Evolutionary conservation across 2,329 filamentous ascomycete genomes (phyloP).

Genomic region (Aspergillus arachidicola): DNA sequence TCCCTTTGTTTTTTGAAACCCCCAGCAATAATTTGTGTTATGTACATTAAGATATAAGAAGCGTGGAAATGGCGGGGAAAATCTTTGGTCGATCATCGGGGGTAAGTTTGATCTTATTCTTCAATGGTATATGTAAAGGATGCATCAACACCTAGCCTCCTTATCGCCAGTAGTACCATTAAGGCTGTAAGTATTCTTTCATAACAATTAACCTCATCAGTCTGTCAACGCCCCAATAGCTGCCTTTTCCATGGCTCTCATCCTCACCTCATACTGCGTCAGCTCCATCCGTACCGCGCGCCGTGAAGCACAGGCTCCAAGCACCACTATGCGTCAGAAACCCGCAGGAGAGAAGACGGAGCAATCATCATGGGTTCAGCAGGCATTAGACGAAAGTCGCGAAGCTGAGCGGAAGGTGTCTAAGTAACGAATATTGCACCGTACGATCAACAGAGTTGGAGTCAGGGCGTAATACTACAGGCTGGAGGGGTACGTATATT

Average conservation of each 20-base stretch:
- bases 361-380: slow-evolving; percentile 34
- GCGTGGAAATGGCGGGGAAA: slow-evolving; percentile 18
- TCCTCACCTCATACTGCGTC: slow-evolving; percentile 64
- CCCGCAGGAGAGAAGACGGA: slow-evolving; percentile 42
- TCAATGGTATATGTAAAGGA: not conserved
- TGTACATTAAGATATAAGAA: not conserved
- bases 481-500: not conserved
- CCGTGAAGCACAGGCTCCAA: slow-evolving; percentile 61
- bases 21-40: not conserved
- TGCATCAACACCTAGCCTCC: not conserved
- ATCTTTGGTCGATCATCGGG: slow-evolving; percentile 24
- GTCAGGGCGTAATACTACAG: not conserved
- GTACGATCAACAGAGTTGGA: not conserved
- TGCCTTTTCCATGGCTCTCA: slow-evolving; percentile 63
- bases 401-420: slow-evolving; percentile 17
- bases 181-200: not conserved
- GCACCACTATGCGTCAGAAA: slow-evolving; percentile 45
- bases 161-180: not conserved
- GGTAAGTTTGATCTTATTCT: slow-evolving; percentile 16
- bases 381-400: slow-evolving; percentile 35
- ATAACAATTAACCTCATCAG: slow-evolving; percentile 31
- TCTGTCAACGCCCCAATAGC: slow-evolving; percentile 63
- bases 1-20: not conserved
- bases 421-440: not conserved
- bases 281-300: slow-evolving; percentile 69